These are phyloP conservation scores for Proliferodiscus dingleyae DNA, from an alignment of 2,329 filamentous ascomycete genomes.

Conservation along the genomic window DNA sequence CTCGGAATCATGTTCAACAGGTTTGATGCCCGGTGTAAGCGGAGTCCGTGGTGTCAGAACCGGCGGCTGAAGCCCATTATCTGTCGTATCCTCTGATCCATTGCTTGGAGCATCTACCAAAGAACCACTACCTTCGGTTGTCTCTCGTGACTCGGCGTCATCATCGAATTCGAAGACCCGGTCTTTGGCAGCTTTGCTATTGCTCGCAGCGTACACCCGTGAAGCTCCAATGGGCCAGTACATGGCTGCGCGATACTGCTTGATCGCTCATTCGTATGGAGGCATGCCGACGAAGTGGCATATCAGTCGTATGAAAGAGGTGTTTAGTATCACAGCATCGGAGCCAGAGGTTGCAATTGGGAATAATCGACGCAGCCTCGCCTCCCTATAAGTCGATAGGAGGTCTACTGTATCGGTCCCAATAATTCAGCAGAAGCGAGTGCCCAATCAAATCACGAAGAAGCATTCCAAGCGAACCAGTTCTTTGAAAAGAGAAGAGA, in stretches of 20 bases:
- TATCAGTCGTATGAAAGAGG: constrained; percentile 1
- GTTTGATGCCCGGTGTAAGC: constrained; percentile 51
- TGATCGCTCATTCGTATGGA: constrained; percentile 31
- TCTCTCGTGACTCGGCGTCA: constrained; percentile 44
- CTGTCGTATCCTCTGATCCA: constrained; percentile 21
- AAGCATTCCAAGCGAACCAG: background rate
- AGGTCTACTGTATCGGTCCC: background rate
- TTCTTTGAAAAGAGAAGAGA: no score
- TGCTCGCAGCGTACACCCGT: constrained; percentile 75
- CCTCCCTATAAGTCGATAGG: no score
- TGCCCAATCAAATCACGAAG: background rate
- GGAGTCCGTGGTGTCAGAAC: constrained; percentile 45
- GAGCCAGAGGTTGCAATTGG: background rate
- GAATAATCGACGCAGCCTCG: no score
- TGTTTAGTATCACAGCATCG: constrained; percentile 1
- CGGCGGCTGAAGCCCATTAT: constrained; percentile 21
- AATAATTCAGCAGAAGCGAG: background rate
- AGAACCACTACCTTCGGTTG: constrained; percentile 33
- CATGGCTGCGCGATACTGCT: constrained; percentile 51
- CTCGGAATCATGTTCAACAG: constrained; percentile 51
- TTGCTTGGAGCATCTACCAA: constrained; percentile 25
- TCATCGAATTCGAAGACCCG: constrained; percentile 54
- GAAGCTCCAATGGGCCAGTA: constrained; percentile 89
- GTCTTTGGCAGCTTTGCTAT: constrained; percentile 49
- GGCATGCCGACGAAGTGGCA: constrained; percentile 29